phyloP scores from a whole-genome alignment of 345 rosid genomes.

The Populus tremula region DNA sequence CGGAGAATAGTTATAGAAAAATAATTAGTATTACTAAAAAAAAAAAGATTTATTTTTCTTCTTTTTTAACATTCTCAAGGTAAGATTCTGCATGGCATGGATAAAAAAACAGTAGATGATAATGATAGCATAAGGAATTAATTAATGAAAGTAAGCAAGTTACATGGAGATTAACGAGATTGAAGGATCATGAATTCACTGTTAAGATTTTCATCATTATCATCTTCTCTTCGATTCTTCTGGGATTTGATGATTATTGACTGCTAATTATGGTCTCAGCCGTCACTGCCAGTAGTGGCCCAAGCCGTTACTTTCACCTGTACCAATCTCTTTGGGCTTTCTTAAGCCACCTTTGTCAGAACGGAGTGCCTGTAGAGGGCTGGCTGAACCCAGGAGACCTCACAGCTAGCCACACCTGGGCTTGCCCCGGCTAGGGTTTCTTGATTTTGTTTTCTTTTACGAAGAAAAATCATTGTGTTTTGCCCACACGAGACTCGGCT shows the following conservation, averaged over 20 bases:
- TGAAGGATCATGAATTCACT: background rate
- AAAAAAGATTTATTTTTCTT: no score
- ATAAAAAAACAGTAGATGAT: no score
- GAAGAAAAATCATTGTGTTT: background rate
- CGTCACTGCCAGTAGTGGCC: background rate
- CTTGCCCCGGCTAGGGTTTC: background rate
- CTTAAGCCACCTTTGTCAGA: background rate
- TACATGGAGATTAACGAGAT: background rate
- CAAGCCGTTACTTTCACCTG: background rate
- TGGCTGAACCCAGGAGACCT: background rate
- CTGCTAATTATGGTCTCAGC: background rate
- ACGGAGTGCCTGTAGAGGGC: background rate
- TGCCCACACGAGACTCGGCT: background rate
- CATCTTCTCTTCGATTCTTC: background rate
- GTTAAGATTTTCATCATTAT: background rate
- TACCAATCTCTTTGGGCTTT: background rate
- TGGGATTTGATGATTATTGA: background rate
- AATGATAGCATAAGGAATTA: background rate
- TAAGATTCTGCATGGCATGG: no score
- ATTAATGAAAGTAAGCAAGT: background rate
- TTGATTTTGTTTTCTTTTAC: background rate
- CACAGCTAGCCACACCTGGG: background rate
- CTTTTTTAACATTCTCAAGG: no score
- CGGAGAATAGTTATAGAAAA: no score
- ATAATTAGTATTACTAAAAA: no score